Evolutionary conservation across 345 rosid genomes (phyloP).

Genomic region (Cardamine chenopodiifolia): DNA sequence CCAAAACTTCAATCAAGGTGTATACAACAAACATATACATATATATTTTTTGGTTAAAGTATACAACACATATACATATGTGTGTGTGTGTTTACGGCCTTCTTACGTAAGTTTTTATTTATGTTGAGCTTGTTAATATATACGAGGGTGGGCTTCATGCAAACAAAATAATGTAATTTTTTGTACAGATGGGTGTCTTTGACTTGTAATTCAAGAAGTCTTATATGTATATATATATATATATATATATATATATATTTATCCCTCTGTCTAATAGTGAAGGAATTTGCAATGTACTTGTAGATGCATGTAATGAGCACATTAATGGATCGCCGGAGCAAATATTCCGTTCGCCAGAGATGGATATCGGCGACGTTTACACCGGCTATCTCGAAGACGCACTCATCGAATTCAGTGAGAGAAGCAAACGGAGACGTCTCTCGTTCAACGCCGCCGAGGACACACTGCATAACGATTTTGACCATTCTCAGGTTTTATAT

Average conservation of each 20-base stretch:
- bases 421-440: conserved; percentile 72
- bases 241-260: neutral
- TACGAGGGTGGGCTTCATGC: conserved; percentile 6
- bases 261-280: neutral
- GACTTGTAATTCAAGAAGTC: neutral
- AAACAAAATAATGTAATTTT: neutral
- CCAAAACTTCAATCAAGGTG: conserved; percentile 74
- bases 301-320: conserved; percentile 41
- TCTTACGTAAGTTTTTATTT: neutral
- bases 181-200: neutral
- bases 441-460: conserved; percentile 30
- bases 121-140: conserved; percentile 4
- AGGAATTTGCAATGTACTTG: conserved; percentile 23
- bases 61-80: neutral
- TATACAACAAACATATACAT: neutral
- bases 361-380: conserved; percentile 52
- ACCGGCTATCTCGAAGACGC: conserved; percentile 94
- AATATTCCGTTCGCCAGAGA: conserved; percentile 44
- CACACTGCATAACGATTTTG: conserved; percentile 23
- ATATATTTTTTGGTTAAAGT: neutral
- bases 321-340: conserved; percentile 50
- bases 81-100: neutral
- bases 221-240: neutral
- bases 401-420: conserved; percentile 59
- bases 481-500: conserved; percentile 31